These are phyloP conservation scores for Leccinum longicurvipes DNA, from an alignment of 768 basidiomycete genomes.

Conservation along the genomic window DNA sequence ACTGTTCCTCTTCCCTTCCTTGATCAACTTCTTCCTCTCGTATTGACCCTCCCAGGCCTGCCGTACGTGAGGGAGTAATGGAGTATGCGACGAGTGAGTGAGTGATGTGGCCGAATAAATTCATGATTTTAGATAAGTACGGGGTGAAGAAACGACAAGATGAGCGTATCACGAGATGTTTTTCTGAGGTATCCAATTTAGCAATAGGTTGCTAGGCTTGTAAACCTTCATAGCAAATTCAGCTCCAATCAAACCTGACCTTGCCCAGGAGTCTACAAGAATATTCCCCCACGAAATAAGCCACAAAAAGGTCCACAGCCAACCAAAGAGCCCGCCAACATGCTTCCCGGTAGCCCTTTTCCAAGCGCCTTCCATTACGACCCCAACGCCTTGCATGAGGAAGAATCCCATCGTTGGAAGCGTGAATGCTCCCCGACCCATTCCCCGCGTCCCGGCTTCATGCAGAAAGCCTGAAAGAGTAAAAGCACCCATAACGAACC, in stretches of 20 bases:
- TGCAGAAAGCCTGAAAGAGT: conserved; percentile 57
- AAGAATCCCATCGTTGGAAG: conserved; percentile 48
- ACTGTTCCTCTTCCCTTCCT: too few species aligned
- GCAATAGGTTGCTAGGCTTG: conserved; percentile 12
- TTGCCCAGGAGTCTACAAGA: conserved; percentile 43
- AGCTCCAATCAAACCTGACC: conserved; percentile 20
- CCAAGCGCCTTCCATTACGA: conserved; percentile 50
- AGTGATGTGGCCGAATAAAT: too few species aligned
- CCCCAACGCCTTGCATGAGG: conserved; percentile 51
- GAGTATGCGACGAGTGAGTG: too few species aligned
- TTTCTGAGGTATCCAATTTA: conserved; percentile 4
- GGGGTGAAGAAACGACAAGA: too few species aligned
- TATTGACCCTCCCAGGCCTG: too few species aligned
- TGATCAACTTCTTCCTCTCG: too few species aligned
- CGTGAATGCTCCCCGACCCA: conserved; percentile 52
- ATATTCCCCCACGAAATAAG: conserved; percentile 44
- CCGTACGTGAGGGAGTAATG: too few species aligned
- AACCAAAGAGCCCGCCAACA: conserved; percentile 47
- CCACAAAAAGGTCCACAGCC: conserved; percentile 52
- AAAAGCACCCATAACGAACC: conserved; percentile 56
- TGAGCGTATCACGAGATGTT: too few species aligned
- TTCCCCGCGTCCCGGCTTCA: conserved; percentile 53
- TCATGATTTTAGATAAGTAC: too few species aligned
- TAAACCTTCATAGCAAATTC: conserved; percentile 12
- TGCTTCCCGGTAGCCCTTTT: conserved; percentile 39